Conservation (phyloP, 1,284 basidiomycete genomes). For the Ustilago tritici region DNA sequence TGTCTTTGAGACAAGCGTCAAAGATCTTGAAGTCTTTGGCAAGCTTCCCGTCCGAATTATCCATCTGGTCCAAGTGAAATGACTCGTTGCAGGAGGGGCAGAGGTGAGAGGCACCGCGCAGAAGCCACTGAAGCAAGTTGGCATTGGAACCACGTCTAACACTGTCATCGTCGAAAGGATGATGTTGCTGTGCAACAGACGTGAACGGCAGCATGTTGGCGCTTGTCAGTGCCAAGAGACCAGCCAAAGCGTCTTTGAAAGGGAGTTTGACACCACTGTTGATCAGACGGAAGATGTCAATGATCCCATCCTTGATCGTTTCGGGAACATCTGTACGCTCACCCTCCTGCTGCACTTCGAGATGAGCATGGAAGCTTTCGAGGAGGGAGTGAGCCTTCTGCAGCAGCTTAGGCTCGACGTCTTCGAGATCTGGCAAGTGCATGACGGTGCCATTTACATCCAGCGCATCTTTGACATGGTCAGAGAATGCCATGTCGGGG, state of each 20-base stretch:
- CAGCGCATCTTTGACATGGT: background rate
- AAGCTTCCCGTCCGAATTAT: too few relatives aligned
- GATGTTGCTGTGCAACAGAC: background rate
- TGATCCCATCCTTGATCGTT: too few relatives aligned
- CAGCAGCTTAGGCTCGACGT: too few relatives aligned
- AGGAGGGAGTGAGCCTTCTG: too few relatives aligned
- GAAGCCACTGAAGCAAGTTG: background rate
- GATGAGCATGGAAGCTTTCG: too few relatives aligned
- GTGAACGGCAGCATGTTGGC: background rate
- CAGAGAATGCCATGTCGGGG: background rate
- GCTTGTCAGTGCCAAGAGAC: background rate
- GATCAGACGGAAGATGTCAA: background rate
- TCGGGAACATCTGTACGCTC: too few relatives aligned
- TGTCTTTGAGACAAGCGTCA: too few relatives aligned
- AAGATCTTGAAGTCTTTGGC: too few relatives aligned
- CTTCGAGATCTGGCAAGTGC: too few relatives aligned
- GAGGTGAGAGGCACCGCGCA: background rate
- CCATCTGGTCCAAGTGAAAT: too few relatives aligned
- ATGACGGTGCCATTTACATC: too few relatives aligned
- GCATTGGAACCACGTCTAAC: background rate
- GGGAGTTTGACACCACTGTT: background rate
- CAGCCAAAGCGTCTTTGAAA: background rate
- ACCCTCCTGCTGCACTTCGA: too few relatives aligned
- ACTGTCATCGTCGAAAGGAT: background rate
- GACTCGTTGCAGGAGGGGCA: background rate